phyloP scores from a whole-genome alignment of 805 yeast species.

The Ogataea ganodermae region DNA sequence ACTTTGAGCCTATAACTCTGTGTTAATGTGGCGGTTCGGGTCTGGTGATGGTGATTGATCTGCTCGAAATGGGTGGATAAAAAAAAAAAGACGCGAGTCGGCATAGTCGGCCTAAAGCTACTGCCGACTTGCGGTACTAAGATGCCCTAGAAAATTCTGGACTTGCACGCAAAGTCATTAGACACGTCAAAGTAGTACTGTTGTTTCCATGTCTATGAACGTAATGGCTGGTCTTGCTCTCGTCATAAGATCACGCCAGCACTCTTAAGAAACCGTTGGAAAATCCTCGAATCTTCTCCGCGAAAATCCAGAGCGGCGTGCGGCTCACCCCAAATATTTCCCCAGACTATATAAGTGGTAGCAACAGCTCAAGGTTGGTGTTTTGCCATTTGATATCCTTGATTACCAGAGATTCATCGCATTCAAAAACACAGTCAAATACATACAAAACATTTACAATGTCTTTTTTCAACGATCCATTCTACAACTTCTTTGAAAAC shows the following conservation, averaged over 20 bases:
- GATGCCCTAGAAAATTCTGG: not conserved
- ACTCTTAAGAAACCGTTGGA: not conserved
- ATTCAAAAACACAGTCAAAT: not conserved
- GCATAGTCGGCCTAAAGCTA: too few relatives aligned
- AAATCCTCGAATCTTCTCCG: constrained; percentile 40
- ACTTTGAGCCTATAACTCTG: too few relatives aligned
- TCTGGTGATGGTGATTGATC: not conserved
- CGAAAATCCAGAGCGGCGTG: constrained; percentile 42
- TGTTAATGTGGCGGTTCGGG: not conserved
- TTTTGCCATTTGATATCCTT: not conserved
- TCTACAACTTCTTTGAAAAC: constrained; percentile 45
- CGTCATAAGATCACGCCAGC: not conserved
- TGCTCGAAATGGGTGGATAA: too few relatives aligned
- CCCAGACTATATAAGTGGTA: constrained; percentile 41
- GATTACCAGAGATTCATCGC: not conserved
- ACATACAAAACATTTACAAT: not conserved
- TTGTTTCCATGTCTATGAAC: too few relatives aligned
- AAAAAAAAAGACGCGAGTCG: not conserved
- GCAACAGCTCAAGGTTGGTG: not conserved
- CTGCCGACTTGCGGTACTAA: not conserved
- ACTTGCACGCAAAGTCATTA: not conserved
- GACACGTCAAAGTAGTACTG: not conserved
- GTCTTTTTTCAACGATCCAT: constrained; percentile 38
- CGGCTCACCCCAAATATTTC: constrained; percentile 45
- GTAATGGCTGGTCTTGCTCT: not conserved